Evolutionary conservation across 306 rosid species (phyloP), one percentile per base, ranked within the genome.

Genomic region (Oemleria cerasiformis): DNA sequence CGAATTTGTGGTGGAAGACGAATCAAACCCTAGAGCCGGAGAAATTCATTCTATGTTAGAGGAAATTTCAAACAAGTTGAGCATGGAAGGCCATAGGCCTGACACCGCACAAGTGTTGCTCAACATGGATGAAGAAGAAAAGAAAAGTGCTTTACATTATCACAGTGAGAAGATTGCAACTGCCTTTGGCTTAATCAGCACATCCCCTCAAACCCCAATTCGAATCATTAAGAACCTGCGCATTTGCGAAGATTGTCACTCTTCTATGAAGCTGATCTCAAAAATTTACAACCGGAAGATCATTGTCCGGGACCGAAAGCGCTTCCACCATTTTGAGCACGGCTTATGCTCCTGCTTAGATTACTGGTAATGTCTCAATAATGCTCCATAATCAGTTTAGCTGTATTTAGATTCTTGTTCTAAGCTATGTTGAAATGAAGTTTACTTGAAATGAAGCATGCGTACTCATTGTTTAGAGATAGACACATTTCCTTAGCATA

Each of bases 111-210:
- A 80, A 78, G 88, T 92, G 54, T 88, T 90, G 77, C 92, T 88
- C 75, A 85, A 88, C 53, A 54, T 85, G 65, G 90, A 79, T 77
- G 88, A 84, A 71, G 76, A 82, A 79, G 85, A 79, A 17, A 92
- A 85, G 71, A 86, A 81, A 39, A 77, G 71, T 62, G 63, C 77
- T 49, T 75, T 92, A 70, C 87, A 86, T 45, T 79, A 77, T 69
- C 92, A 90, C 48, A 90, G 98, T 71, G 96, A 90, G 86, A 92
- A 88, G 88, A 88, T 92, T 69, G 96, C 96, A 38, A 83, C 85
- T 79, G 92, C 96, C 74, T 90, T 88, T 76, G 98, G 92, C 59
- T 72, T 92, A 62, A 86, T 88, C 73, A 82, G 89, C 42, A 88
- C 92, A 58, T 25, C 75, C 55, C 78, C 88, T 43, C 79, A 68